Conservation (phyloP, 805 yeast species). For the Lipomyces oligophaga region DNA sequence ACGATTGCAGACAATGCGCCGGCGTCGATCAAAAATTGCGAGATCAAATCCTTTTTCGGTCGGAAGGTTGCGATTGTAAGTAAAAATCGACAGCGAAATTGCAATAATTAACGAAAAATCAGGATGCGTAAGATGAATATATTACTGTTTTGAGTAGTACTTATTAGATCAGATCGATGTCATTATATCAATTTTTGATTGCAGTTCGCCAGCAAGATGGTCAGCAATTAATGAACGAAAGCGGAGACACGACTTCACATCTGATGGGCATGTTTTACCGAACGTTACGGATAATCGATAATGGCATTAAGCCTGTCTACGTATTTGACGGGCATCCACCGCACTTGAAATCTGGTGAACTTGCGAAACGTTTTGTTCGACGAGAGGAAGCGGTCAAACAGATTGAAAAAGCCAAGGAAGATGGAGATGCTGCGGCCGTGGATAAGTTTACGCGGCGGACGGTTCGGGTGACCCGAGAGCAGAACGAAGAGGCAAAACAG, state of each 20-base stretch:
- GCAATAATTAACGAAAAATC: no score
- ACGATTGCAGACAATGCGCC: conserved; percentile 90
- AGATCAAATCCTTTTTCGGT: conserved; percentile 83
- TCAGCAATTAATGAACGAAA: conserved; percentile 79
- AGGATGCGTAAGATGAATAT: conserved; percentile 33
- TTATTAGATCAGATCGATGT: conserved; percentile 75
- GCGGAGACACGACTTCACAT: conserved; percentile 91
- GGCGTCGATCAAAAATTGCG: conserved; percentile 66
- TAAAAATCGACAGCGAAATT: no score
- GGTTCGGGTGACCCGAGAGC: conserved; percentile 83
- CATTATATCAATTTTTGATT: conserved; percentile 88
- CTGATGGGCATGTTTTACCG: conserved; percentile 95
- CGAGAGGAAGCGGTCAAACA: conserved; percentile 79
- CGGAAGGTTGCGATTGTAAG: conserved; percentile 88
- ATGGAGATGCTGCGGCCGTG: conserved; percentile 73
- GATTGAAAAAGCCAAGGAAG: conserved; percentile 70
- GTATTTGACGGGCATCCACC: conserved; percentile 99
- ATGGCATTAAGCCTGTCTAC: conserved; percentile 93
- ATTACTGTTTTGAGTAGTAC: not conserved
- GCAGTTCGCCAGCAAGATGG: conserved; percentile 98
- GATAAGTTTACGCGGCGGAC: conserved; percentile 78
- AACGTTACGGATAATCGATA: conserved; percentile 81
- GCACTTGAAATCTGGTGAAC: conserved; percentile 84
- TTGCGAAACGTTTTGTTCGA: conserved; percentile 75
- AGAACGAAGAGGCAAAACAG: conserved; percentile 88